Base-by-base conservation (phyloP, 1,284 basidiomycete species). In the Kwoniella shivajii region DNA sequence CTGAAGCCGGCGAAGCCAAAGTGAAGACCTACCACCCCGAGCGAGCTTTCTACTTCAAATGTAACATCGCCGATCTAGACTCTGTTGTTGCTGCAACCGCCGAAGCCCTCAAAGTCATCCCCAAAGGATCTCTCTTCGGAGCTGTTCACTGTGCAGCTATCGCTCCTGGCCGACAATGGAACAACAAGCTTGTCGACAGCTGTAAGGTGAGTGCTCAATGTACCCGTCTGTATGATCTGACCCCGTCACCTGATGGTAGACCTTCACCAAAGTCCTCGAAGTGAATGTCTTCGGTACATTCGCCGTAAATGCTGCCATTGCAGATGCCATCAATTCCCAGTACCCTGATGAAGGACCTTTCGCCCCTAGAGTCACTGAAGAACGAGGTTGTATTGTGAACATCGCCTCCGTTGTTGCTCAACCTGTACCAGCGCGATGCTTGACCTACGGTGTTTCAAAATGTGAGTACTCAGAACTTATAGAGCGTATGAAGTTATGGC, bases 351-450 rank as follows among this genome's bases (percentile, higher is more conserved):
- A 53, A 36, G 61, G 54, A 5, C 47, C 55, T n/a, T 58, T 58
- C 33, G 55, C 33, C 1, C 44, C 52, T 0, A 45, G 63, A 44
- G 47, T 50, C 11, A 54, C 56, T 3, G 66, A 71, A 49, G 71
- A 71, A 59, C 54, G 69, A 27, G 71, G 69, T 13, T 36, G 54
- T 50, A 73, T 73, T 47, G 55, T 71, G 60, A 73, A 73, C 64
- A 60, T 66, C 47, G 63, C 69, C 4, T 63, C 59, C 4, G 66
- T 57, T 6, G 71, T 69, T 10, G 69, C 64, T 7, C 31, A 42
- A 22, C 64, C 65, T 42, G 60, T 67, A 31, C 65, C 65, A 2
- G 67, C 66, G 7, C 59, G 69, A 38, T 64, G 63, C 50, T 57
- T 73, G 30, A 60, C 63, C 3, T 73, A 73, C 58, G 66, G 66